Evolutionary conservation across 345 rosid species (phyloP), one percentile per base, ranked within the genome.

Genomic region (Excoecaria agallocha): DNA sequence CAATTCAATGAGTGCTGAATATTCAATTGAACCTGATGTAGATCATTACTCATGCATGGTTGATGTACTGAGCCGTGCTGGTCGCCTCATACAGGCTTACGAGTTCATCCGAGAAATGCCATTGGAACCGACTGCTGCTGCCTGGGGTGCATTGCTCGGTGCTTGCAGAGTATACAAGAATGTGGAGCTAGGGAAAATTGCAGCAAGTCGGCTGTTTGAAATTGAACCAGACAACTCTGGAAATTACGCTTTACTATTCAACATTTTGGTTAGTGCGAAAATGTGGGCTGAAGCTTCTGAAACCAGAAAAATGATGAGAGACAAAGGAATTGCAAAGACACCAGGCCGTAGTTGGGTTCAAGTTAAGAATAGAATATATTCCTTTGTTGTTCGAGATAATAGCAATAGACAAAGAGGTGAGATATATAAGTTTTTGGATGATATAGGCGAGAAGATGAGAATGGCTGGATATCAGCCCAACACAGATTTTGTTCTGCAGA

Each of bases 21-120:
- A 80, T 74, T 71, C 73, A 24, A 17, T 86, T 62, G 78, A 20
- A 15, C 79, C 82, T n/a, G 76, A 80, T 57, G 61, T 38, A 46
- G 86, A 86, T 69, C 89, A 86, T 76, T 86, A 82, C 50, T 80
- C 82, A n/a, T 80, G 87, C 81, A 77, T 84, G 85, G 76, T 64
- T 70, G 82, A 79, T 74, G 74, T 84, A 16, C 84, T 84, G 38
- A 68, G 85, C 41, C 86, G 86, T 66, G 82, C 82, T 4, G 87
- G 89, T 51, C 69, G 24, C 55, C 71, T 86, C 68, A 58, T 78
- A 24, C 82, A 81, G 49, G 89, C 89, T 57, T 80, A 82, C 64
- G 80, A 82, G 17, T 77, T 80, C 59, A 79, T 86, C 45, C 73
- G 69, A 16, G 76, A 61, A 74, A 84, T 84, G 83, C 83, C 89